These are phyloP conservation scores for Protomyces gravidus DNA, from an alignment of 1,139 yeast genomes.

Conservation along the genomic window DNA sequence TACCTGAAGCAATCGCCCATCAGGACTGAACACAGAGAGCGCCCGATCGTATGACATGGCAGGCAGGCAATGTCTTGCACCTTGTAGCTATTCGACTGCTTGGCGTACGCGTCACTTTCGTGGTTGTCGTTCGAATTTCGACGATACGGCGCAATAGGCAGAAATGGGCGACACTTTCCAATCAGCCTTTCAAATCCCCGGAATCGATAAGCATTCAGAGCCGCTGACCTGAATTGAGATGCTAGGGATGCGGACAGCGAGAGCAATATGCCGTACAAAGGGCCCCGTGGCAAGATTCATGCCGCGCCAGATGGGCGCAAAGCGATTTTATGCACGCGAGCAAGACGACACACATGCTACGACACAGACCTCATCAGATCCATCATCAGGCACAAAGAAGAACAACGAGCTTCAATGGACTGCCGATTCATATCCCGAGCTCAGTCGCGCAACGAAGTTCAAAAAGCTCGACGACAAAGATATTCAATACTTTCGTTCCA, in stretches of 20 bases:
- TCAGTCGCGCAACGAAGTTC: slow-evolving; percentile 33
- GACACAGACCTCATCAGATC: slow-evolving; percentile 21
- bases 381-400: slow-evolving; percentile 20
- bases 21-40: slow-evolving; percentile 86
- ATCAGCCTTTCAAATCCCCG: not conserved
- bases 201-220: not conserved
- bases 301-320: not conserved
- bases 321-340: slow-evolving; percentile 5
- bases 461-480: slow-evolving; percentile 51
- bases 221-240: too few species aligned
- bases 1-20: slow-evolving; percentile 64
- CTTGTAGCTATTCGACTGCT: not conserved
- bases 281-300: not conserved
- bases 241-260: too few species aligned
- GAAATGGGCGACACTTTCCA: not conserved
- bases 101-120: not conserved
- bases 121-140: not conserved
- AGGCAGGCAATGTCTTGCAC: not conserved
- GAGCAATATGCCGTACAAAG: not conserved
- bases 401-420: slow-evolving; percentile 23
- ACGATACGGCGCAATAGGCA: too few species aligned
- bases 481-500: slow-evolving; percentile 55
- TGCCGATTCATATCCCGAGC: slow-evolving; percentile 34
- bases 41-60: slow-evolving; percentile 78
- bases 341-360: slow-evolving; percentile 27